phyloP scores from a whole-genome alignment of 2,329 filamentous ascomycete species.

The Diaporthe humulicola region DNA sequence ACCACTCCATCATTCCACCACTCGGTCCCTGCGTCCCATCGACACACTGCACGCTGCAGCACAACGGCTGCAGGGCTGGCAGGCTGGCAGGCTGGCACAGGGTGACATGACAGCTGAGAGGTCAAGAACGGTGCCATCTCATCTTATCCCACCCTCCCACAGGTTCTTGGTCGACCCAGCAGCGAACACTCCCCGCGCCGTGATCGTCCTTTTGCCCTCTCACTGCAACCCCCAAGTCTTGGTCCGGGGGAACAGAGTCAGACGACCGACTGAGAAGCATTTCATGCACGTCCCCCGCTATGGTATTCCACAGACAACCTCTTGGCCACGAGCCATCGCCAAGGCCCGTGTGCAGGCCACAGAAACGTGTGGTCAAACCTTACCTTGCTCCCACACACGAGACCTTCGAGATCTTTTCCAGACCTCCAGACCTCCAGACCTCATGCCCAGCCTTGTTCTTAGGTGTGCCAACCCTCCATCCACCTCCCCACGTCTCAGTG shows the following conservation, averaged over 20 bases:
- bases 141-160: constrained; percentile 15
- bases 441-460: constrained; percentile 3
- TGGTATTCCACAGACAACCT: constrained; percentile 7
- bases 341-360: constrained; percentile 6
- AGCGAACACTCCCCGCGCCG: neutral
- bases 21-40: neutral
- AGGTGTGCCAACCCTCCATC: constrained; percentile 1
- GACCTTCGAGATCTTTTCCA: constrained; percentile 10
- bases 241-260: constrained; percentile 2
- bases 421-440: neutral
- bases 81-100: neutral
- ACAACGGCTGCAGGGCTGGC: constrained; percentile 7
- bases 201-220: constrained; percentile 1
- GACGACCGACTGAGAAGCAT: constrained; percentile 16
- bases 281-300: constrained; percentile 32
- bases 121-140: constrained; percentile 20
- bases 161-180: constrained; percentile 3
- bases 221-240: constrained; percentile 4
- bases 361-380: constrained; percentile 29
- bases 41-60: neutral
- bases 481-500: neutral
- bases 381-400: neutral
- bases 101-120: constrained; percentile 3
- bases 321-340: constrained; percentile 18
- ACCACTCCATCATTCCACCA: neutral